Conservation (phyloP, 345 rosid species). For the Kandelia obovata region DNA sequence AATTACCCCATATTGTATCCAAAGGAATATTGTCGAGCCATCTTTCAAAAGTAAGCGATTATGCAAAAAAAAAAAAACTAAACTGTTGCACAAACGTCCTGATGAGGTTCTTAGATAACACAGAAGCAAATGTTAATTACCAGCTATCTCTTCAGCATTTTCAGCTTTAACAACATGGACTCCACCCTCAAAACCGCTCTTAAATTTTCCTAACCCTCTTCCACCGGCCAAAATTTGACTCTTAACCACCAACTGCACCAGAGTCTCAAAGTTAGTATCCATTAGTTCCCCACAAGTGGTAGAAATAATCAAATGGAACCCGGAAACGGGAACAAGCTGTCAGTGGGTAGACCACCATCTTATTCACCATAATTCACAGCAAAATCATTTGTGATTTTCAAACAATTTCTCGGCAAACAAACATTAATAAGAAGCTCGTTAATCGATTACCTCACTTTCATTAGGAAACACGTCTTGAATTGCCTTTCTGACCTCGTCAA, state of each 20-base stretch:
- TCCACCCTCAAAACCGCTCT: constrained; percentile 86
- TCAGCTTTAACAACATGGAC: constrained; percentile 86
- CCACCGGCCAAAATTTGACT: constrained; percentile 99
- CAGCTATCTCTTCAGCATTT: constrained; percentile 73
- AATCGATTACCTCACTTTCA: constrained; percentile 55
- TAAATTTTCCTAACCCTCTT: constrained; percentile 91
- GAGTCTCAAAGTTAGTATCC: constrained; percentile 8
- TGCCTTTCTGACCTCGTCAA: constrained; percentile 59
- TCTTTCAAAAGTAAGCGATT: not conserved
- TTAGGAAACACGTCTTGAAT: constrained; percentile 59
- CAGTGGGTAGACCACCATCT: not conserved
- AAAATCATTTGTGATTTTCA: not conserved
- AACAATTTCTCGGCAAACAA: not conserved
- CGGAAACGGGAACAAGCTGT: too few relatives aligned
- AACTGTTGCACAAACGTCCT: not conserved
- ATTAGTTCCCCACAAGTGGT: not conserved
- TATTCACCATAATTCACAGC: not conserved
- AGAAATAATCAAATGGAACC: too few relatives aligned
- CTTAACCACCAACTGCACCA: constrained; percentile 83
- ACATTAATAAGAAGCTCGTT: not conserved
- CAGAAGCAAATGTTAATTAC: constrained; percentile 30
- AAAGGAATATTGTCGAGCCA: not conserved
- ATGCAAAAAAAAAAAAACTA: not conserved
- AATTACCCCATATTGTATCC: not conserved
- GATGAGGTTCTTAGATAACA: not conserved